Evolutionary conservation across 2,329 filamentous ascomycete species (phyloP).

Genomic region (Penicillium sp.): DNA sequence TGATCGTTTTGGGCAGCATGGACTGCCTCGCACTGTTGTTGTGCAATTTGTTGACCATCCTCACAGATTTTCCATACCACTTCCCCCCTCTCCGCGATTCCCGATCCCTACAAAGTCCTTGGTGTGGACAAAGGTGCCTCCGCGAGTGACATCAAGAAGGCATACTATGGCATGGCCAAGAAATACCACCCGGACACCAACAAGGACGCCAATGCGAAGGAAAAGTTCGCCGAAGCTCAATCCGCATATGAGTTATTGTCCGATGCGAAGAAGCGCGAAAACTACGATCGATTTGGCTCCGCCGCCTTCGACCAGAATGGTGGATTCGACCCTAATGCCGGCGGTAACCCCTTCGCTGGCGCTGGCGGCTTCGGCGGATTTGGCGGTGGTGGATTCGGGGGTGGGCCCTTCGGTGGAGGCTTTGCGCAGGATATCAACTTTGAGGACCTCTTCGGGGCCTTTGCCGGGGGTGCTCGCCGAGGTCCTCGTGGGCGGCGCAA

Average conservation of each 20-base stretch:
- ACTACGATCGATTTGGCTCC: conserved; percentile 87
- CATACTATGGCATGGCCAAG: conserved; percentile 96
- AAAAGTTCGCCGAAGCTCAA: conserved; percentile 91
- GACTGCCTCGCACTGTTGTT: not conserved
- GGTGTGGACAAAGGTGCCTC: conserved; percentile 83
- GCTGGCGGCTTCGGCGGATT: conserved; percentile 63
- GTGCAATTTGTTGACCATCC: conserved; percentile 2
- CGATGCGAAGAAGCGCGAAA: conserved; percentile 88
- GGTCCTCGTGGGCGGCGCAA: conserved; percentile 58
- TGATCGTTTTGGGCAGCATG: conserved; percentile 5
- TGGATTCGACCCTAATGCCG: conserved; percentile 76
- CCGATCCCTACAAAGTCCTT: conserved; percentile 85
- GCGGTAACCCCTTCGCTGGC: conserved; percentile 56
- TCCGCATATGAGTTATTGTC: conserved; percentile 91
- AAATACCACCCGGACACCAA: conserved; percentile 98
- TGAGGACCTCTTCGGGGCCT: conserved; percentile 91
- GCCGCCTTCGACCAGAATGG: conserved; percentile 68
- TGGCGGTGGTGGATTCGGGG: conserved; percentile 57
- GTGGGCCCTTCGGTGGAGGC: conserved; percentile 54
- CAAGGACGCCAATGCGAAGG: conserved; percentile 90
- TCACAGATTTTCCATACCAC: conserved; percentile 47
- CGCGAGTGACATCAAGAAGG: conserved; percentile 90
- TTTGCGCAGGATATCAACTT: conserved; percentile 89
- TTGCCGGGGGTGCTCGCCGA: conserved; percentile 63
- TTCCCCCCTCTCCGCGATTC: conserved; percentile 64